phyloP scores from a whole-genome alignment of 768 basidiomycete genomes.

The Brasilioporus rufonigricans region DNA sequence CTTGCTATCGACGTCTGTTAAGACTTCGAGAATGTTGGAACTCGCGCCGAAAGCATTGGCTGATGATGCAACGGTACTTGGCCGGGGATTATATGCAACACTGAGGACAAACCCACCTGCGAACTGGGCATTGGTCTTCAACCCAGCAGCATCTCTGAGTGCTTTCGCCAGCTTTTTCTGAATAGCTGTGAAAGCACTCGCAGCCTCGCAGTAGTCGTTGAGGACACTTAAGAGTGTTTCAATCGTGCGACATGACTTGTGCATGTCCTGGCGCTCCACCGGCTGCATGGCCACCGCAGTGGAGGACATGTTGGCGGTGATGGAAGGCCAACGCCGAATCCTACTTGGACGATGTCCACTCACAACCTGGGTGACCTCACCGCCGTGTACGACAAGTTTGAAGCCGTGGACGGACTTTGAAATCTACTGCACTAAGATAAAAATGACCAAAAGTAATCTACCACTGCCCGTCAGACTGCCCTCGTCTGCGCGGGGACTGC shows the following conservation, averaged over 20 bases:
- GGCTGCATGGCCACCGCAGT: constrained; percentile 26
- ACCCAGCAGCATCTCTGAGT: constrained; percentile 58
- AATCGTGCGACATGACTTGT: constrained; percentile 77
- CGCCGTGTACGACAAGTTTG: neutral
- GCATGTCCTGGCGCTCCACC: constrained; percentile 67
- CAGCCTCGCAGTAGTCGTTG: constrained; percentile 75
- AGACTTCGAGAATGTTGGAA: constrained; percentile 64
- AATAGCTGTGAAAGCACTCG: constrained; percentile 53
- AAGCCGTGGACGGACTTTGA: constrained; percentile 23
- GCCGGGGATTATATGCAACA: neutral
- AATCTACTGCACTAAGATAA: neutral
- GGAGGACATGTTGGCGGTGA: constrained; percentile 11
- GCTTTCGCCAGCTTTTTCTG: constrained; percentile 79
- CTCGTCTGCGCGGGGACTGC: constrained; percentile 25
- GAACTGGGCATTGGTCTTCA: constrained; percentile 60
- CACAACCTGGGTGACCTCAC: neutral
- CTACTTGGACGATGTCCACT: too few relatives aligned
- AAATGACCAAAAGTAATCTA: too few relatives aligned
- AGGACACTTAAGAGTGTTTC: constrained; percentile 65
- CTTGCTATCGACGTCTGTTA: constrained; percentile 70
- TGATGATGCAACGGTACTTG: constrained; percentile 25
- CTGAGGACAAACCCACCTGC: constrained; percentile 47
- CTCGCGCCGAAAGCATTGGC: constrained; percentile 67
- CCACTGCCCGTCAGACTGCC: too few relatives aligned
- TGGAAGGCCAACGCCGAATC: neutral